Base-by-base conservation (phyloP, 768 basidiomycete genomes). In the Lentinula sp. region DNA sequence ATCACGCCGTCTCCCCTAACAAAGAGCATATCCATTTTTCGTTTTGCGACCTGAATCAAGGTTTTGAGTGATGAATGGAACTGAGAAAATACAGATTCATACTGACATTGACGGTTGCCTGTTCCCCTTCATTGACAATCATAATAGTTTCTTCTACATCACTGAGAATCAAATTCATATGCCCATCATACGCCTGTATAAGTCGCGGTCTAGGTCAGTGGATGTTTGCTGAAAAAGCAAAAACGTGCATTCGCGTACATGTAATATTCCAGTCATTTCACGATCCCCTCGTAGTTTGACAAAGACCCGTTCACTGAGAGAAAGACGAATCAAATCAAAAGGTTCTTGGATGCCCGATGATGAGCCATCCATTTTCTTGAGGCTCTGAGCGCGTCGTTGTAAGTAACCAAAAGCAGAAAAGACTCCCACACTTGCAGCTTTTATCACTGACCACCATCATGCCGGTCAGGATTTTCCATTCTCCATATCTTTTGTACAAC, bases 131-230 rank as follows among this genome's bases (percentile, higher is more conserved):
- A 65, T 98, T 95, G n/a, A 98, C 93, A 64, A 97, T 81, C 85
- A 95, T 91, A 64, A 98, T 93, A 2, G 90, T 95, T 77, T 99
- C 97, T 71, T 98, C 96, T 15, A 98, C 97, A 70, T 98, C 93
- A 68, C 93, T 95, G 67, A 99, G 81, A 64, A 99, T 97, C 67
- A 99, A 81, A 73, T 99, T 98, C 97, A 98, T 98, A 74, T 98
- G 97, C n/a, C 95, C 97, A 77, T 99, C 97, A 69, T 98, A 98
- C 20, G 97, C 97, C 97, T 99, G 68, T 12, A 66, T 63, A 55
- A 62, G 28, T 64, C 49, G 55, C 61, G 59, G 62, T 32, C 64
- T 28, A 61, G 28, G 28, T 28, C 28, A 28, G 3, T 28, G 28
- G 28, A 28, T 28, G 28, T 63, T 7, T 57, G 59, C 42, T 59